Percentiles rank a stretch among this genome's conserved stretches.
phyloP scores from a whole-genome alignment of 1,139 yeast genomes.

The Debaryomycetaceae sp. region DNA sequence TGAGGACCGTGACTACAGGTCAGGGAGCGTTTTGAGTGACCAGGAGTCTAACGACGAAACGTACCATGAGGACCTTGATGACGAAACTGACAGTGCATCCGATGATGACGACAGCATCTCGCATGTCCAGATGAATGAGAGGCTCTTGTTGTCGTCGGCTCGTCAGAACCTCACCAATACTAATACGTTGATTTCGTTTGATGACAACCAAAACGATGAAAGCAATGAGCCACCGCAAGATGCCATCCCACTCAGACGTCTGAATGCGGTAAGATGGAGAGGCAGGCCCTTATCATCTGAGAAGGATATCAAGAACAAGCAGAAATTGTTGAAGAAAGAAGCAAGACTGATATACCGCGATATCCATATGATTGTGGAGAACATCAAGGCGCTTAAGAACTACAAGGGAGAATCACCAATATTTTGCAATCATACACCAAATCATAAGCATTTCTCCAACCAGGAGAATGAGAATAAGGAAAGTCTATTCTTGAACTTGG shows the following conservation, averaged over 20 bases:
- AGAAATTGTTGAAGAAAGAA: conserved; percentile 6
- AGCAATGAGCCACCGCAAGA: background rate
- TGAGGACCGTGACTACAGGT: conserved; percentile 6
- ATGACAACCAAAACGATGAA: background rate
- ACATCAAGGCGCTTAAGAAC: conserved; percentile 2
- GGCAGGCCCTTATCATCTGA: conserved; percentile 1
- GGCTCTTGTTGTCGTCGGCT: conserved; percentile 26
- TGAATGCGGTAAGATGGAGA: conserved; percentile 17
- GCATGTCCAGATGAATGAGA: conserved; percentile 17
- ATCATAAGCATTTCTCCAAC: conserved; percentile 3
- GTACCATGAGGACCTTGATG: conserved; percentile 6
- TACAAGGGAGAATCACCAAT: conserved; percentile 6
- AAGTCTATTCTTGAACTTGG: conserved; percentile 13
- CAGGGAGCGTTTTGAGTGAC: conserved; percentile 5
- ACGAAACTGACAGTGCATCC: conserved; percentile 3
- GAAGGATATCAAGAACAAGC: background rate
- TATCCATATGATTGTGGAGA: conserved; percentile 5
- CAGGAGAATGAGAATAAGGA: conserved; percentile 3
- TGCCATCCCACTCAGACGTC: conserved; percentile 15
- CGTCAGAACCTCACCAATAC: conserved; percentile 22
- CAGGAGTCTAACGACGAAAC: conserved; percentile 7
- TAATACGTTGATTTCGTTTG: conserved; percentile 12
- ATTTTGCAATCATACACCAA: conserved; percentile 5
- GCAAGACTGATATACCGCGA: conserved; percentile 10
- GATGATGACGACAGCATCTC: conserved; percentile 11